Base-by-base conservation (phyloP, 2,329 filamentous ascomycete genomes). In the Paecilomyces sp. region DNA sequence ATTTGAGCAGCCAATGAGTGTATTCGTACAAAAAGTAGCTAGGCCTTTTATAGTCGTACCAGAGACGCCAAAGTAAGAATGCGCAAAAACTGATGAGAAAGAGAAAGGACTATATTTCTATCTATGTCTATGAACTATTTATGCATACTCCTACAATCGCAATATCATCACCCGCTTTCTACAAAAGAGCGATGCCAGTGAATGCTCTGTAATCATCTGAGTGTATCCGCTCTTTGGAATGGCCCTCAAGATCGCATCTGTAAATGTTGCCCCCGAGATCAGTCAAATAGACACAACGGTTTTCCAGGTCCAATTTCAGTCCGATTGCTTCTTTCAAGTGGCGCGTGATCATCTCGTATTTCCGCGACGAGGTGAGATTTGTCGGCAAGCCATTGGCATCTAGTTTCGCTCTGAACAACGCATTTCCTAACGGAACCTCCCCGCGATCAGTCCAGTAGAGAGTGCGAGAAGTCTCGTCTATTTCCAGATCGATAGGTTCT, bases 381-480 rank as follows among this genome's bases (percentile, higher is more conserved):
- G 71, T 66, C 11, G 66, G 63, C 13, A 54, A 24, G 12, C 60
- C 59, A 63, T 52, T 36, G 4, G 60, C 58, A 61, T 68, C 31
- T 51, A 69, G 52, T 1, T 31, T 58, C 1, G 71, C 71, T 5
- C 74, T 68, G 65, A 85, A 83, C 60, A 87, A 62, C 11, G 78
- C 78, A 65, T 84, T 85, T 0, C 84, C 84, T 8, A 70, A 66
- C 0, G 84, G 84, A 1, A 80, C 68, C 62, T 87, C 84, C 3
- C 84, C 85, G 0, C 85, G 75, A 63, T 87, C 85, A 0, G 84
- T 85, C 85, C 84, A 87, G 68, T 83, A 87, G 28, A 87, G 70
- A 1, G 68, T 72, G 30, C 75, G 67, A 2, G 67, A 66, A 0
- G 74, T 70, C 12, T 77, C 75, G 15, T 86, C 82, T 1, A 86